Percentiles rank a stretch among this genome's conserved stretches.
Conservation (phyloP, 345 rosid species). For the Firmiana major region DNA sequence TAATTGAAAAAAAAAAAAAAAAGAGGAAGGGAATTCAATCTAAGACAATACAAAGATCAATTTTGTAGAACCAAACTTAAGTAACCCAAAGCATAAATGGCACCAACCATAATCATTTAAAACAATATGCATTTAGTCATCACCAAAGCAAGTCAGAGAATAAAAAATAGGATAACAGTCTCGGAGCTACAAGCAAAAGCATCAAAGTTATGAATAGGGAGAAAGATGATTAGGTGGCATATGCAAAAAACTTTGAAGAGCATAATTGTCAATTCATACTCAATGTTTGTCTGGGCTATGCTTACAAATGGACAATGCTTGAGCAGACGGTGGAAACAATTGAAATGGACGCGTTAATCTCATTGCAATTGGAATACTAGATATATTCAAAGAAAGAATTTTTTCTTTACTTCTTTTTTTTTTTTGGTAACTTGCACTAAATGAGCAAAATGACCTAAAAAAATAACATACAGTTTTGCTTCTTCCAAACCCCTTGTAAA, state of each 20-base stretch:
- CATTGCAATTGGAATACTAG: background rate
- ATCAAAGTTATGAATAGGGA: background rate
- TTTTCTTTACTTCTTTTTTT: too few species aligned
- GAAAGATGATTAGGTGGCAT: background rate
- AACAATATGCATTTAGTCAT: background rate
- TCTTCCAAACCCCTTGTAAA: constrained; percentile 75
- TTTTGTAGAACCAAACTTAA: background rate
- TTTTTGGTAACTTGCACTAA: background rate
- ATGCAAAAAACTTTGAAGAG: background rate
- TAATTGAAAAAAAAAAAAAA: background rate
- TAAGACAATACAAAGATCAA: constrained; percentile 3
- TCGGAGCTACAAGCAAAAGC: background rate
- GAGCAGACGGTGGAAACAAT: background rate
- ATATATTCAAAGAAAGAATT: background rate
- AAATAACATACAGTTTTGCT: constrained; percentile 67
- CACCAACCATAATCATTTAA: background rate
- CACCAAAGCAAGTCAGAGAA: constrained; percentile 3
- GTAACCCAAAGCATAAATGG: background rate
- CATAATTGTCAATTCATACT: background rate
- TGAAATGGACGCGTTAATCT: background rate
- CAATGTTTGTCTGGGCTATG: background rate
- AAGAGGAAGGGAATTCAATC: background rate
- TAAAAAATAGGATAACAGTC: background rate
- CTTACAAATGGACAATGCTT: background rate
- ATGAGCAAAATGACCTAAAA: background rate